Conservation (phyloP, 176 grass and related monocot genomes). For the Oryza glaberrima region DNA sequence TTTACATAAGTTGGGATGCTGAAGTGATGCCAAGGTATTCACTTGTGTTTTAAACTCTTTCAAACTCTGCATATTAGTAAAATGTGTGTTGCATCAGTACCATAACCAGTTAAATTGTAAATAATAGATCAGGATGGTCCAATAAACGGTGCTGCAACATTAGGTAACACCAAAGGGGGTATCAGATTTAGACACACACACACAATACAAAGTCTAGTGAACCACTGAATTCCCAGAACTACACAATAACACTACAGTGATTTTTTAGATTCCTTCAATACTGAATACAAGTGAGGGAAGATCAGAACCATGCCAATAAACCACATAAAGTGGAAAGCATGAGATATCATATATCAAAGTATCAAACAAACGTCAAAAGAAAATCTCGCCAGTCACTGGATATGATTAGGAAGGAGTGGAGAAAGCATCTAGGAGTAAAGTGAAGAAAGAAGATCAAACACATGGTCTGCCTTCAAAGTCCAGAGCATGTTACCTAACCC, state of each 20-base stretch:
- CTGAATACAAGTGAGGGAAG: background rate
- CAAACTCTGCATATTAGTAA: conserved; percentile 61
- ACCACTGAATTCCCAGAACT: background rate
- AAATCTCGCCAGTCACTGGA: background rate
- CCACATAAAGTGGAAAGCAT: conserved; percentile 12
- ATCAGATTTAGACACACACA: background rate
- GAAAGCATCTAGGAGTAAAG: conserved; percentile 29
- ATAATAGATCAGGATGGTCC: conserved; percentile 23
- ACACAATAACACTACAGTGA: background rate
- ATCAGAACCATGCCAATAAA: conserved; percentile 1
- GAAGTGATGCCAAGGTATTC: conserved; percentile 67
- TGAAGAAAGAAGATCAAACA: conserved; percentile 24
- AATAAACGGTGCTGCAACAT: conserved; percentile 8
- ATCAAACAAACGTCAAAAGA: conserved; percentile 6
- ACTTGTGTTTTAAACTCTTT: conserved; percentile 89
- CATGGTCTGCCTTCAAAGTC: conserved; percentile 22
- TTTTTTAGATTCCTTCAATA: background rate
- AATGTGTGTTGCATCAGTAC: conserved; percentile 15
- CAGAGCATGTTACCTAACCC: conserved; percentile 34
- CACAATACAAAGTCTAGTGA: background rate
- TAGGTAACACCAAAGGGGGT: background rate
- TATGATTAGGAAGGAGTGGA: conserved; percentile 14
- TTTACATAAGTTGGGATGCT: conserved; percentile 92
- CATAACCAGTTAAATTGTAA: conserved; percentile 3
- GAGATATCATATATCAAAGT: background rate